Evolutionary conservation across 208 protist genomes (phyloP).

Genomic region (Trichomonas vaginalis): DNA sequence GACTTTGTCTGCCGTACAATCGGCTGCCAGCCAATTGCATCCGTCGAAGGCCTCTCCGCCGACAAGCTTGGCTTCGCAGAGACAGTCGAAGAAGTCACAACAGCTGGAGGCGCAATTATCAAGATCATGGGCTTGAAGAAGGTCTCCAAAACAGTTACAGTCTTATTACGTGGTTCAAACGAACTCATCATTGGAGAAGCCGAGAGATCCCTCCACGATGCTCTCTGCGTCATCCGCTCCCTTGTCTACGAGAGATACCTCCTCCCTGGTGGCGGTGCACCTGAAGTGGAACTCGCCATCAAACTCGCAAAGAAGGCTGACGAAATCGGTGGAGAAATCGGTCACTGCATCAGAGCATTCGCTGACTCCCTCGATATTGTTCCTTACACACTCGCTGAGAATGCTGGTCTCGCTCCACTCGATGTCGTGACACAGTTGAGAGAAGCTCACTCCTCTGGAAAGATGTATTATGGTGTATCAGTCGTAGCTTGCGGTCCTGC

Average conservation of each 20-base stretch:
- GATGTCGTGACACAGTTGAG: slow-evolving; percentile 88
- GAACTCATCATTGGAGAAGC: slow-evolving; percentile 80
- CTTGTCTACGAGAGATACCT: slow-evolving; percentile 78
- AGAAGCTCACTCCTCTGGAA: slow-evolving; percentile 68
- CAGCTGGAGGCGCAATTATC: slow-evolving; percentile 29
- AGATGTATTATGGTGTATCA: slow-evolving; percentile 58
- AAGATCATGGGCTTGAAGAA: slow-evolving; percentile 70
- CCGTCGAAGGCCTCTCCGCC: slow-evolving; percentile 72
- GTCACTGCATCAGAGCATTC: slow-evolving; percentile 78
- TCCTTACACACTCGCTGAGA: slow-evolving; percentile 94
- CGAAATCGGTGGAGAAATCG: slow-evolving; percentile 55
- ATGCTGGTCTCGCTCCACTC: slow-evolving; percentile 88
- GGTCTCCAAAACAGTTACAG: slow-evolving; percentile 72
- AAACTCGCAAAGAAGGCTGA: slow-evolving; percentile 65
- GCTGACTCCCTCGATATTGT: slow-evolving; percentile 72
- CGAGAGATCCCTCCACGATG: slow-evolving; percentile 94
- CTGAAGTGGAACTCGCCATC: slow-evolving; percentile 76
- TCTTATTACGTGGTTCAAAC: slow-evolving; percentile 84
- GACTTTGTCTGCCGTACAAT: slow-evolving; percentile 94
- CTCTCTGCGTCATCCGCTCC: slow-evolving; percentile 92
- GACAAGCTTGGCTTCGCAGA: slow-evolving; percentile 86
- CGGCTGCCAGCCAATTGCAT: slow-evolving; percentile 80
- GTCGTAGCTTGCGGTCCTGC: slow-evolving; percentile 67
- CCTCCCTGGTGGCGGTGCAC: slow-evolving; percentile 81
- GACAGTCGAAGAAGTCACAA: slow-evolving; percentile 66